Percentiles rank a stretch among this genome's conserved stretches.
Evolutionary conservation across 768 basidiomycete genomes (phyloP).

Genomic region (Candolleomyces aberdarensis): DNA sequence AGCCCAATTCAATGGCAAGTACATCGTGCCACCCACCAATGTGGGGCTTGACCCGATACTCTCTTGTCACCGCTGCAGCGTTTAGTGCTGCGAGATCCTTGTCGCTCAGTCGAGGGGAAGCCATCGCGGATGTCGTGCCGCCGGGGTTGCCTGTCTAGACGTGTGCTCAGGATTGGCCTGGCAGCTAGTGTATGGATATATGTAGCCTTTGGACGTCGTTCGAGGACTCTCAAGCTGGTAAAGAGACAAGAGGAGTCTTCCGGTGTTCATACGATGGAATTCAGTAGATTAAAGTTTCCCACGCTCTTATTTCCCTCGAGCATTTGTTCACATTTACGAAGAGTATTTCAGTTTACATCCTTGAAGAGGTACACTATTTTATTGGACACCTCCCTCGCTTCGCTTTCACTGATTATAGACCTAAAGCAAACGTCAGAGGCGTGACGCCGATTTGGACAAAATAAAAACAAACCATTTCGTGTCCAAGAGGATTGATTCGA

Average conservation of each 20-base stretch:
- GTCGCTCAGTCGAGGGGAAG: slow-evolving; percentile 64
- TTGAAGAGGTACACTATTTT: slow-evolving; percentile 37
- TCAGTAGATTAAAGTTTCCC: neutral
- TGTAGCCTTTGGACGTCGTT: neutral
- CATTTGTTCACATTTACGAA: neutral
- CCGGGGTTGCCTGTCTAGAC: neutral
- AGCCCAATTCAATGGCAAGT: slow-evolving; percentile 2
- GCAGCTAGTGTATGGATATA: neutral
- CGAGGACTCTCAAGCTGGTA: neutral
- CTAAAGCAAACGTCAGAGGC: slow-evolving; percentile 24
- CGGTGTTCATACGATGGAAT: no score
- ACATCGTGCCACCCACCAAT: slow-evolving; percentile 54
- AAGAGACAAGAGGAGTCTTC: neutral
- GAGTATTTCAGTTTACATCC: neutral
- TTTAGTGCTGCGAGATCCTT: slow-evolving; percentile 76
- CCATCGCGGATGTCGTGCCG: slow-evolving; percentile 29
- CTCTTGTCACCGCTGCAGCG: slow-evolving; percentile 83
- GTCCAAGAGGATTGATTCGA: slow-evolving; percentile 71
- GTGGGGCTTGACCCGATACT: slow-evolving; percentile 87
- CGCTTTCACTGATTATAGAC: slow-evolving; percentile 41
- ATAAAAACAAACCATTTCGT: slow-evolving; percentile 67
- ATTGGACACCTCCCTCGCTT: slow-evolving; percentile 37
- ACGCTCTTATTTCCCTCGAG: neutral
- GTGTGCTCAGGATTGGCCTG: neutral
- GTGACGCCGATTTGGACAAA: neutral